Evolutionary conservation across 306 rosid species (phyloP).

Genomic region (Amphicarpaea edgeworthii): DNA sequence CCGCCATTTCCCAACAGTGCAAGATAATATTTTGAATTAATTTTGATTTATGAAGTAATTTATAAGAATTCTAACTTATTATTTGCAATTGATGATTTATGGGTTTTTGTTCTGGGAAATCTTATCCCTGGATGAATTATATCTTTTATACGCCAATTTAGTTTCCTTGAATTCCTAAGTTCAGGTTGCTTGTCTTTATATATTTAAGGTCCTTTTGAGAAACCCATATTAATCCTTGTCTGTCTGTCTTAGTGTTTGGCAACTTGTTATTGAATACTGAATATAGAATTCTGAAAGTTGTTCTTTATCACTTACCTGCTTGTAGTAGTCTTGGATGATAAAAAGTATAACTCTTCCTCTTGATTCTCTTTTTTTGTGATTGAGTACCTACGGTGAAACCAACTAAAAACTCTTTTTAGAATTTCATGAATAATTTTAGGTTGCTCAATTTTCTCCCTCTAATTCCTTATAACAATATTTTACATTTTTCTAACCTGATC

Average conservation of each 20-base stretch:
- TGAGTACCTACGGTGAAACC: conserved; percentile 18
- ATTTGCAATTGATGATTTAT: conserved; percentile 5
- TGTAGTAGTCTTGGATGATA: conserved; percentile 18
- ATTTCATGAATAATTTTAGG: no score
- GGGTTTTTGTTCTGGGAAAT: not conserved
- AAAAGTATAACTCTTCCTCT: no score
- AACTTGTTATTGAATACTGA: not conserved
- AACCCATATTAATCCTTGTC: not conserved
- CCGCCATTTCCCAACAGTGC: no score
- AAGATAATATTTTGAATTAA: conserved; percentile 3
- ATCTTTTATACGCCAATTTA: conserved; percentile 3
- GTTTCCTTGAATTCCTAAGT: conserved; percentile 25
- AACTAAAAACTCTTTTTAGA: no score
- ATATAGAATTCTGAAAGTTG: not conserved
- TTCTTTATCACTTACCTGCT: conserved; percentile 16
- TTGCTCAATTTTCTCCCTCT: not conserved
- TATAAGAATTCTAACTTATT: not conserved
- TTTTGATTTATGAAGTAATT: conserved; percentile 13
- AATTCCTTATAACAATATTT: not conserved
- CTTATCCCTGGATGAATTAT: conserved; percentile 13
- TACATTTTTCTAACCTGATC: conserved; percentile 28
- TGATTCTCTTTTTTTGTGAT: not conserved
- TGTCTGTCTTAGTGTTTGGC: not conserved
- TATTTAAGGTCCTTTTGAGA: conserved; percentile 9
- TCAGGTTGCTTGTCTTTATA: conserved; percentile 6